Base-by-base conservation (phyloP, 345 rosid species). In the Psidium friedrichsthalianum region DNA sequence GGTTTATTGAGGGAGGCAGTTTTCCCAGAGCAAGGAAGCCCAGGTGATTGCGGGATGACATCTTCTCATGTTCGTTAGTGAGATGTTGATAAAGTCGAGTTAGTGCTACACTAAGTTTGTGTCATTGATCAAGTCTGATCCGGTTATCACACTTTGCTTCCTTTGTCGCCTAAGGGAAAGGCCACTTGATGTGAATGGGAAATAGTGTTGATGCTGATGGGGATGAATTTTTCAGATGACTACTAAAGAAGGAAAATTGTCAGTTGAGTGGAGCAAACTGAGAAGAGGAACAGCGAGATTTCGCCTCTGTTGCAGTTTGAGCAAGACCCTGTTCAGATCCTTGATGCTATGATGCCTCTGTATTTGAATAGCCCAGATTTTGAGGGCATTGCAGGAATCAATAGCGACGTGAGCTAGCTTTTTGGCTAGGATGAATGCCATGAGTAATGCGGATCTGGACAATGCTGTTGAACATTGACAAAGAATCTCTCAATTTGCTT, bases 261-360 rank as follows among this genome's bases (percentile, higher is more conserved):
- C 88, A 82, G 90, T 94, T 87, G 91, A 91, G 90, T 94, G 95
- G 93, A 90, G 3, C 91, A 88, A 56, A 85, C 88, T 83, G 86
- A 83, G 74, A 82, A 82, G 32, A 87, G 85, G 56, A 86, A 83
- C 25, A 90, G 85, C 5, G 89, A 84, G 61, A 80, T 92, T 36
- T 90, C 92, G 3, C 96, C 99, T 2, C 92, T 96, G 86, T 85
- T 92, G 97, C 90, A 90, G 90, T 95, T 96, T 85, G 99, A 95
- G 90, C 98, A 95, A 89, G 98, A 95, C 82, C 98, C 98, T 6
- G 94, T 88, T 88, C 98, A 95, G 91, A 96, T 95, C 89, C 95
- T 96, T 61, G 98, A 96, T 88, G 98, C 98, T 16, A 92, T 95
- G 98, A 90, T 95, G 94, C 99, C 98, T 76, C 90, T 95, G 87